Percentiles rank a stretch among this genome's conserved stretches.
phyloP scores from a whole-genome alignment of 1,139 yeast species.

The Yamadazyma kanchanaburiensis region DNA sequence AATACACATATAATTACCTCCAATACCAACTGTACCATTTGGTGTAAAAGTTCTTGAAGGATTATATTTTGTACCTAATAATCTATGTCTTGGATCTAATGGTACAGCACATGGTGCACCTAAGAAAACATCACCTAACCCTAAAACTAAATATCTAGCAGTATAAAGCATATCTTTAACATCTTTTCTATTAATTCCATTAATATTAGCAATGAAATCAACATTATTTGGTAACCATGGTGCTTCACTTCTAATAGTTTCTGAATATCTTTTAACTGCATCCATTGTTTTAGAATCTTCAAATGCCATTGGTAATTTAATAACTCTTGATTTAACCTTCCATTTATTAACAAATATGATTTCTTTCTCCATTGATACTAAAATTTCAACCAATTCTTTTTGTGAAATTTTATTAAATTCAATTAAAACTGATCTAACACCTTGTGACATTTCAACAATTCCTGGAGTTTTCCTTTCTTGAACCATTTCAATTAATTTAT shows the following conservation, averaged over 20 bases:
- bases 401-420: conserved; percentile 73
- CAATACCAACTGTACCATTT: conserved; percentile 95
- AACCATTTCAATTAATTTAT: conserved; percentile 75
- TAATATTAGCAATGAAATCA: conserved; percentile 86
- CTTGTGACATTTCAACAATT: conserved; percentile 92
- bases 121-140: conserved; percentile 93
- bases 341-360: conserved; percentile 73
- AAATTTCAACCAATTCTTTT: conserved; percentile 53
- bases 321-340: conserved; percentile 78
- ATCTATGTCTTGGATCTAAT: conserved; percentile 91
- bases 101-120: conserved; percentile 99
- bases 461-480: conserved; percentile 64
- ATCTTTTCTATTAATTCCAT: conserved; percentile 71
- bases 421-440: conserved; percentile 90
- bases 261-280: conserved; percentile 87
- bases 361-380: conserved; percentile 73
- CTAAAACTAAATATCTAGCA: conserved; percentile 88
- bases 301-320: conserved; percentile 92
- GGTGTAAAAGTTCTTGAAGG: conserved; percentile 97
- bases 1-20: conserved; percentile 98
- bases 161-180: conserved; percentile 82
- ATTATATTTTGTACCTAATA: conserved; percentile 89
- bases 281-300: conserved; percentile 86
- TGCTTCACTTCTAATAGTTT: conserved; percentile 88
- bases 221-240: conserved; percentile 99